phyloP scores from a whole-genome alignment of 371 early-diverging fungal species.

The Mortierella sp. region DNA sequence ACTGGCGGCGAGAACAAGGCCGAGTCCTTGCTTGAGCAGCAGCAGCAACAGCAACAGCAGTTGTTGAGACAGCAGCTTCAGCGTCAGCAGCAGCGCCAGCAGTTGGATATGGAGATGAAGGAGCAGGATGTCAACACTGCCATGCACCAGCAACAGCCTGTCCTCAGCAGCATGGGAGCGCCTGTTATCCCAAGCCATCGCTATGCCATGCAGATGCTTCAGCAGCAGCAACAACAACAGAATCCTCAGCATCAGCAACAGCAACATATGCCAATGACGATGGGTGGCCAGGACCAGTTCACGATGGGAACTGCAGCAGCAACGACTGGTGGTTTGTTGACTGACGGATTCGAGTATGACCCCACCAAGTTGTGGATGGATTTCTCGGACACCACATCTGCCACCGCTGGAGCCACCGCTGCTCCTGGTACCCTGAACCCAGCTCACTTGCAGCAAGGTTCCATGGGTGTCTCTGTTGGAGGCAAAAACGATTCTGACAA shows the following conservation, averaged over 20 bases:
- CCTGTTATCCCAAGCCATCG: constrained; percentile 57
- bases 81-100: constrained; percentile 55
- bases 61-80: constrained; percentile 52
- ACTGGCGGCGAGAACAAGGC: constrained; percentile 22
- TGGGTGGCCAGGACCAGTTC: constrained; percentile 31
- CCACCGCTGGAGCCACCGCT: not conserved
- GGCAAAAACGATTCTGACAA: constrained; percentile 18
- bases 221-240: constrained; percentile 52
- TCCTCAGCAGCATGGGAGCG: constrained; percentile 36
- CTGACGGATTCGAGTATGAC: constrained; percentile 41
- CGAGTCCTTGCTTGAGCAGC: constrained; percentile 30
- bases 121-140: constrained; percentile 24
- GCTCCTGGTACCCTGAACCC: constrained; percentile 27
- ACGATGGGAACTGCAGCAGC: constrained; percentile 16
- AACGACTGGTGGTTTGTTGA: constrained; percentile 7
- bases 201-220: constrained; percentile 48
- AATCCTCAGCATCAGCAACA: constrained; percentile 27
- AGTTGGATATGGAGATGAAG: constrained; percentile 47
- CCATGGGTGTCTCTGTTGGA: constrained; percentile 12
- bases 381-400: constrained; percentile 27
- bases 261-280: constrained; percentile 48
- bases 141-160: constrained; percentile 23
- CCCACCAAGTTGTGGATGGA: constrained; percentile 54
- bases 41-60: constrained; percentile 49
- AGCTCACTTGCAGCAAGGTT: constrained; percentile 30